Evolutionary conservation across 371 early-diverging fungal species (phyloP).

Genomic region (Zychaea mexicana): DNA sequence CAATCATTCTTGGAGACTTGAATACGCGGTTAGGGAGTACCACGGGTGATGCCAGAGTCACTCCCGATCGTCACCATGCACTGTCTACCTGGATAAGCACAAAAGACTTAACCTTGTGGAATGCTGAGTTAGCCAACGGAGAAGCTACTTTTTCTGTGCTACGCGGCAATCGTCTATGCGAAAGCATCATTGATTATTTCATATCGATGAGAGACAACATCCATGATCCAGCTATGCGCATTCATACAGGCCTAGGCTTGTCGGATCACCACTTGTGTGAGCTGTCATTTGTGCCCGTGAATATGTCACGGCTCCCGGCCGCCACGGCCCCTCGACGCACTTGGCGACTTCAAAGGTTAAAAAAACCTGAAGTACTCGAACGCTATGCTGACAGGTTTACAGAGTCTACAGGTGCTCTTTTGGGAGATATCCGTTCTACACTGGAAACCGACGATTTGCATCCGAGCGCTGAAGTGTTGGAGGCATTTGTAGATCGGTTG

Average conservation of each 20-base stretch:
- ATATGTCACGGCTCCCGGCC: not conserved
- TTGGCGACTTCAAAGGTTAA: slow-evolving; percentile 7
- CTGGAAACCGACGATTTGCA: not conserved
- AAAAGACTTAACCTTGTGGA: slow-evolving; percentile 12
- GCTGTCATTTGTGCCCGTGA: slow-evolving; percentile 9
- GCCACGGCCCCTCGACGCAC: not conserved
- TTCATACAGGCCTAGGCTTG: not conserved
- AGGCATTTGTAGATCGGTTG: not conserved
- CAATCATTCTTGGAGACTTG: slow-evolving; percentile 6
- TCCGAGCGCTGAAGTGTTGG: not conserved
- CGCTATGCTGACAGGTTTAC: not conserved
- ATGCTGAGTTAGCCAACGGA: slow-evolving; percentile 7
- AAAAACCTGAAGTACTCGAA: slow-evolving; percentile 1
- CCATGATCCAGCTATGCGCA: not conserved
- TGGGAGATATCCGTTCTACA: not conserved
- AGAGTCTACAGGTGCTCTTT: not conserved
- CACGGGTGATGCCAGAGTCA: not conserved
- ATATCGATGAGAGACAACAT: not conserved
- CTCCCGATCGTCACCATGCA: not conserved
- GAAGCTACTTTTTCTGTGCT: not conserved
- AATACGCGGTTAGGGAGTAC: slow-evolving; percentile 1
- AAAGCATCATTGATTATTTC: slow-evolving; percentile 15
- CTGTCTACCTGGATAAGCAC: not conserved
- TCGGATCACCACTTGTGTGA: slow-evolving; percentile 21
- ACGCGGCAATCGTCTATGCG: not conserved